These are phyloP conservation scores for Hypoxylon intermedium DNA, from an alignment of 495 filamentous ascomycete species.

Conservation along the genomic window DNA sequence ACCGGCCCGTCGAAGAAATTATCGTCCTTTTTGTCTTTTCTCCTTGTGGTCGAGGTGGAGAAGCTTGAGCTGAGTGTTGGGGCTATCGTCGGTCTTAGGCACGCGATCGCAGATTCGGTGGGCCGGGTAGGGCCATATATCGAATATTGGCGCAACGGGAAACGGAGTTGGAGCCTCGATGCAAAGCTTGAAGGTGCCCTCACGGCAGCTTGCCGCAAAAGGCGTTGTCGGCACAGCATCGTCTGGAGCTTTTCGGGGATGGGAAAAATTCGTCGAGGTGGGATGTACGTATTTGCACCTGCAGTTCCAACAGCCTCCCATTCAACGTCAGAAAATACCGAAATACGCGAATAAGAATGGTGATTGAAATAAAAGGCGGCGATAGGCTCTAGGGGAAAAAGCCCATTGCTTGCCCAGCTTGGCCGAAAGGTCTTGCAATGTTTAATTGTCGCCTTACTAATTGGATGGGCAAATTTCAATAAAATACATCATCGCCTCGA, in stretches of 20 bases:
- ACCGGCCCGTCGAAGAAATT: constrained; percentile 52
- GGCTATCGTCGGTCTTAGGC: constrained; percentile 29
- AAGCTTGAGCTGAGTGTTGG: constrained; percentile 37
- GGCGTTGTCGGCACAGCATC: constrained; percentile 61
- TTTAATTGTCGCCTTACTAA: constrained; percentile 32
- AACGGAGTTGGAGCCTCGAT: constrained; percentile 23
- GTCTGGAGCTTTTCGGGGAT: constrained; percentile 16
- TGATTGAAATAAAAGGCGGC: constrained; percentile 19
- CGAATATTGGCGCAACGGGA: constrained; percentile 27
- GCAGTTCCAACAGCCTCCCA: too few relatives aligned
- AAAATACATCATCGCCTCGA: constrained; percentile 34
- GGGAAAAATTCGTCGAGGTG: constrained; percentile 25
- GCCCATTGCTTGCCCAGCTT: constrained; percentile 12
- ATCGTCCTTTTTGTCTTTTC: constrained; percentile 53
- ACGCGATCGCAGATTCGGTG: constrained; percentile 21
- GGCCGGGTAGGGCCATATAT: constrained; percentile 28
- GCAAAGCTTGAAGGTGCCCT: constrained; percentile 37
- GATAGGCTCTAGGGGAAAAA: constrained; percentile 6
- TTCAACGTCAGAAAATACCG: too few relatives aligned
- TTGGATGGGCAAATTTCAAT: constrained; percentile 19
- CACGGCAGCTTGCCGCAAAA: constrained; percentile 58
- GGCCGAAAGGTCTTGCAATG: constrained; percentile 4
- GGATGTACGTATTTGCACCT: constrained; percentile 5
- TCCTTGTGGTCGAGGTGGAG: constrained; percentile 47
- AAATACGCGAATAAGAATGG: not conserved